These are phyloP conservation scores for Backusella australiensis DNA, from an alignment of 192 early-diverging fungal species.

Conservation along the genomic window DNA sequence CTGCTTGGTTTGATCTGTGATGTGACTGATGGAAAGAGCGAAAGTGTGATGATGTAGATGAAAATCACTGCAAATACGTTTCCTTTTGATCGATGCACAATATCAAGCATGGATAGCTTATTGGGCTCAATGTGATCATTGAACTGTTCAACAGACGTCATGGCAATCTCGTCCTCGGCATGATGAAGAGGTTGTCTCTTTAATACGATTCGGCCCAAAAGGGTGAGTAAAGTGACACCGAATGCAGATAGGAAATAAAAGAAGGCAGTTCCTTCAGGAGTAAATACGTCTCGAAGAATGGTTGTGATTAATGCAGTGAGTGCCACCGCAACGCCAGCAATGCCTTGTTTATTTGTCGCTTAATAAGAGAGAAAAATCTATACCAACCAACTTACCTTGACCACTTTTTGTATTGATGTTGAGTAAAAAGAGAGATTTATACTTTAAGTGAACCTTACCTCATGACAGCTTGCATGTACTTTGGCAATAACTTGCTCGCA, in stretches of 20 bases:
- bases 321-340: slow-evolving; percentile 68
- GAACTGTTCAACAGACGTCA: background rate
- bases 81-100: slow-evolving; percentile 20
- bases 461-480: slow-evolving; percentile 70
- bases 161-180: background rate
- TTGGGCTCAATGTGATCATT: background rate
- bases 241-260: slow-evolving; percentile 50
- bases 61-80: slow-evolving; percentile 50
- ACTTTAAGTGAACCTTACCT: slow-evolving; percentile 39
- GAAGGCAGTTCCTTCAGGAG: slow-evolving; percentile 36
- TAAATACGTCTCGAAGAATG: slow-evolving; percentile 16
- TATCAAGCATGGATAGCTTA: background rate
- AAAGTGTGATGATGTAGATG: slow-evolving; percentile 65
- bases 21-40: slow-evolving; percentile 74
- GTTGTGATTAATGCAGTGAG: slow-evolving; percentile 42
- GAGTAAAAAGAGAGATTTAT: too few species aligned
- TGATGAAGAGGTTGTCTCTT: slow-evolving; percentile 37
- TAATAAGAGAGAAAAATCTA: background rate
- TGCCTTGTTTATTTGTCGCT: slow-evolving; percentile 16
- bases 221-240: slow-evolving; percentile 34
- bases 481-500: slow-evolving; percentile 61
- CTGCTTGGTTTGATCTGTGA: slow-evolving; percentile 54
- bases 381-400: slow-evolving; percentile 35
- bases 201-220: slow-evolving; percentile 40
- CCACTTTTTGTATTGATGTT: slow-evolving; percentile 29